Evolutionary conservation across 768 basidiomycete genomes (phyloP), one percentile per base, ranked within the genome.

Genomic region (Calocera cornea): DNA sequence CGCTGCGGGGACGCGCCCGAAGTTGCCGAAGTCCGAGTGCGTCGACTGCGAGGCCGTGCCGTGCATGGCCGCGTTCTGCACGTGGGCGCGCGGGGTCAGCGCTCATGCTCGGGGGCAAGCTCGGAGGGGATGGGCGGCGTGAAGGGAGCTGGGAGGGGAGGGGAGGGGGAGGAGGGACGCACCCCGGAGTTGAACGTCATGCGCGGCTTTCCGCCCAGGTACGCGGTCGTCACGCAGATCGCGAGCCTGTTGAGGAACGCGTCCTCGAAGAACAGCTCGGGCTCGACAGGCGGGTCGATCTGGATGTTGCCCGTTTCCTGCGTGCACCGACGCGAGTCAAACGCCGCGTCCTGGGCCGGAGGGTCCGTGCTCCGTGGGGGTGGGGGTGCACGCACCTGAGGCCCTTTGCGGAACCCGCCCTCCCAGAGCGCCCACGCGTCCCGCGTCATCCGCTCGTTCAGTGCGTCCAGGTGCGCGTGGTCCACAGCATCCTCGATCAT

Each of bases 111-210:
- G n/a, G n/a, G n/a, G 36, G 14, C 36, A 5, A 38, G 36, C 36
- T 38, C 14, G 14, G 36, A 38, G 36, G 14, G 36, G 14, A 38
- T 38, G 5, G 36, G 36, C 7, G 7, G 36, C 5, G 36, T 5
- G 36, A 38, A 38, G 36, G 27, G 47, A 49, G 5, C 41, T 11
- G 19, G 7, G 47, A 29, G n/a, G 27, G 19, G 47, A n/a, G 19
- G 47, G 19, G 19, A 49, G 27, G n/a, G 19, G n/a, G 19, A 29
- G 8, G 27, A 29, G 27, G 7, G 60, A 63, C 60, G 60, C 31
- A 63, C 60, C 12, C 60, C 60, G 34, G 60, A 63, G 60, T 63
- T 63, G 60, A 63, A 63, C 27, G 60, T 63, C 60, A 63, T 27
- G 14, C 24, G 27, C 11, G 60, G 60, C 60, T 34, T 29, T 8